Evolutionary conservation across 331 rosid genomes (phyloP), one percentile per base, ranked within the genome.

Genomic region (Acacia concinna): DNA sequence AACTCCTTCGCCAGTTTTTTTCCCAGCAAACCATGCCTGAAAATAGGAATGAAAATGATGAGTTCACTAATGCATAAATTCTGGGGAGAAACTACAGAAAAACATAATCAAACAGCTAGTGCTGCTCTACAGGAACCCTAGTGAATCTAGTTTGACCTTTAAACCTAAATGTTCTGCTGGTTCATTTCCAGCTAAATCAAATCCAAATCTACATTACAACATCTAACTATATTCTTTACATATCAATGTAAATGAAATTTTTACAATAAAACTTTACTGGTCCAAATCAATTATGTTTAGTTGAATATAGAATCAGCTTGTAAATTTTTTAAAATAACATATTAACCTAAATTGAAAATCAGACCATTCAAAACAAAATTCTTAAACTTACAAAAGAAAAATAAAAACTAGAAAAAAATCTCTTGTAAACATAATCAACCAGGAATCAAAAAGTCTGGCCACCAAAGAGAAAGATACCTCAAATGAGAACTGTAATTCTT

Each of bases 1-100:
- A 68, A 85, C 78, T 78, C 98, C 98, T 77, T 87, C 92, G 64
- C 99, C 98, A 79, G 90, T 67, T 90, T 91, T 96, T 78, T 89
- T 91, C 40, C 99, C 98, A 3, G 93, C 87, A 85, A 96, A 90
- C 97, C 95, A 96, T 15, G 88, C 92, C 99, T 96, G 76, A 65
- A 83, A 67, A 82, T 64, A 65, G 66, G 41, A 86, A 79, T 41
- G n/a, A 37, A 57, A 78, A 76, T 60, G 54, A 67, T 64, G 74
- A 68, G 56, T 47, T 73, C 67, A 80, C 68, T 35, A 65, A 67
- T 4, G n/a, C 65, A 81, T 68, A 65, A 65, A 86, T 70, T 82
- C 68, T 35, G 28, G 68, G 30, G 68, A 1, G 60, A 66, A 56
- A 60, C 75, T 60, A 51, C 67, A 46, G 12, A 43, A 63, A 25